Percentiles rank a stretch among this genome's conserved stretches.
Conservation (phyloP, 352 stramenopile species). For the Phytophthora capsici region DNA sequence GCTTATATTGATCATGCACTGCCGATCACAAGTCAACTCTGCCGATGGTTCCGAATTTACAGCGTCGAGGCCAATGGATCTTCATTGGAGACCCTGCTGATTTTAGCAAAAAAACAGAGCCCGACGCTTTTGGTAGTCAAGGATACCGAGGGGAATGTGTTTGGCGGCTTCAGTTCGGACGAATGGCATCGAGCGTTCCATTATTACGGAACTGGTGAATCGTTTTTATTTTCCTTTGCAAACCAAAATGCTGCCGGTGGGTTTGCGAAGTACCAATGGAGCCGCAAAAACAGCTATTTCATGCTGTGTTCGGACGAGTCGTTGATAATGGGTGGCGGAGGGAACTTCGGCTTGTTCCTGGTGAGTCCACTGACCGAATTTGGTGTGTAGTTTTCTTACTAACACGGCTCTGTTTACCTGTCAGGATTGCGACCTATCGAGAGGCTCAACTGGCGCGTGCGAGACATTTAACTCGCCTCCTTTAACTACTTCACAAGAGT, state of each 20-base stretch:
- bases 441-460: conserved; percentile 84
- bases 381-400: background rate
- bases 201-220: conserved; percentile 91
- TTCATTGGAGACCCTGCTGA: conserved; percentile 77
- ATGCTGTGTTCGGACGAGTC: conserved; percentile 92
- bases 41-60: conserved; percentile 84
- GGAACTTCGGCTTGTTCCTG: conserved; percentile 90
- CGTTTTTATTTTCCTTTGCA: conserved; percentile 90
- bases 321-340: conserved; percentile 90
- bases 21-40: conserved; percentile 81
- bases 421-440: conserved; percentile 86
- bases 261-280: conserved; percentile 88
- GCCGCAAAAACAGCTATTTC: conserved; percentile 91
- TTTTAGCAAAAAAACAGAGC: conserved; percentile 69
- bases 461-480: conserved; percentile 89
- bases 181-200: conserved; percentile 81
- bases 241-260: conserved; percentile 34
- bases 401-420: conserved; percentile 10
- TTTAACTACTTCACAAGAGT: conserved; percentile 80
- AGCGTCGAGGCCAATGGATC: conserved; percentile 79
- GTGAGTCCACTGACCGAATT: conserved; percentile 41
- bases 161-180: conserved; percentile 85
- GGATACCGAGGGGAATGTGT: conserved; percentile 75
- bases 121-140: conserved; percentile 86
- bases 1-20: conserved; percentile 74